Conservation (phyloP, 352 stramenopile genomes). For the Porosira glacialis region DNA sequence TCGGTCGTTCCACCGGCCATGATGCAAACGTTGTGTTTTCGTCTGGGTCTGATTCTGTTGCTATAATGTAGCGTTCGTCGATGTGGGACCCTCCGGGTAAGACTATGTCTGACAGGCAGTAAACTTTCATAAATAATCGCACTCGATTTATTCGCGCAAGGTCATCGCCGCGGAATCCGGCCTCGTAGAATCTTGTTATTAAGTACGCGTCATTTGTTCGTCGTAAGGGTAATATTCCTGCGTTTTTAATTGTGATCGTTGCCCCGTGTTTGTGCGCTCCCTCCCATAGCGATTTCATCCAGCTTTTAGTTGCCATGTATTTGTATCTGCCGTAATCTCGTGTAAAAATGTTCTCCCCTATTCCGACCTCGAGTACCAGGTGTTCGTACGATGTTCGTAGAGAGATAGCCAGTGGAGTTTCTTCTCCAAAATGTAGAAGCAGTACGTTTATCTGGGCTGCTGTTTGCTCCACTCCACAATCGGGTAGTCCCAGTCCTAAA, state of each 20-base stretch:
- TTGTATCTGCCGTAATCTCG: not conserved
- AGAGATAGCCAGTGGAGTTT: not conserved
- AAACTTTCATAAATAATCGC: not conserved
- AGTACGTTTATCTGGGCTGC: slow-evolving; percentile 25
- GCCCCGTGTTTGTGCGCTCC: not conserved
- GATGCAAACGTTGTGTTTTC: too few species aligned
- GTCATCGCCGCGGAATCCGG: not conserved
- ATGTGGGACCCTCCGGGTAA: not conserved
- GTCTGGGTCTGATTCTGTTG: too few species aligned
- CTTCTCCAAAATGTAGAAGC: slow-evolving; percentile 18
- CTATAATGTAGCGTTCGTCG: not conserved
- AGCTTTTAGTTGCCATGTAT: not conserved
- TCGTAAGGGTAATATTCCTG: not conserved
- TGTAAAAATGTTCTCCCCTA: not conserved
- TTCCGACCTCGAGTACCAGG: slow-evolving; percentile 11
- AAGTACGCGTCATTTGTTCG: not conserved
- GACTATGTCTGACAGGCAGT: slow-evolving; percentile 15
- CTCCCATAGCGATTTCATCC: slow-evolving; percentile 7
- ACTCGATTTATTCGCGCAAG: slow-evolving; percentile 2
- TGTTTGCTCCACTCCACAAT: slow-evolving; percentile 11
- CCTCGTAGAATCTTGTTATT: not conserved
- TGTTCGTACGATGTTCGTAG: not conserved
- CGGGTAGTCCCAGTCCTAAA: slow-evolving; percentile 20
- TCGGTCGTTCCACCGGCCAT: too few species aligned
- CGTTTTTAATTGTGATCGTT: not conserved